Percentiles rank a stretch among this genome's conserved stretches.
These are phyloP conservation scores for Pestalotiopsis fici DNA, from an alignment of 2,329 filamentous ascomycete genomes.

Conservation along the genomic window DNA sequence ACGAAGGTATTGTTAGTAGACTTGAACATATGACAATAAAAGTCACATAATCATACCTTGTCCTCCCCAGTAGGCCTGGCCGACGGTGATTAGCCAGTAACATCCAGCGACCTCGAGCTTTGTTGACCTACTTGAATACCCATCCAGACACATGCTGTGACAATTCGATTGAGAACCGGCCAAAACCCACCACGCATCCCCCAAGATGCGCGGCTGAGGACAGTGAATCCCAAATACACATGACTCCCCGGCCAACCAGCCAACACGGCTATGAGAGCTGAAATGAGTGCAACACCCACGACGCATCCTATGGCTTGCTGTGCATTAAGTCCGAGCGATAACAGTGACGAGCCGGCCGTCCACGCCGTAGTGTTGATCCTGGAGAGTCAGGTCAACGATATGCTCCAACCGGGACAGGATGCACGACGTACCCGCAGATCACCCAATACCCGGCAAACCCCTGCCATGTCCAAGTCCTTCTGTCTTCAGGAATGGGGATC, in stretches of 20 bases:
- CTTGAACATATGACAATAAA: background rate
- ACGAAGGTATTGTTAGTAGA: background rate
- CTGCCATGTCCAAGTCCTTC: conserved; percentile 29
- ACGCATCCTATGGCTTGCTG: conserved; percentile 28
- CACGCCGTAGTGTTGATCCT: conserved; percentile 10
- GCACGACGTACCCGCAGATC: conserved; percentile 21
- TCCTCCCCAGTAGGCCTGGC: background rate
- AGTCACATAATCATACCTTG: background rate
- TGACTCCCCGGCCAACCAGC: conserved; percentile 35
- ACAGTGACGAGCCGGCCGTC: conserved; percentile 26
- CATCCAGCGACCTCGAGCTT: background rate
- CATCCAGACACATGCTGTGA: conserved; percentile 32
- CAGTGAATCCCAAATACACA: conserved; percentile 33
- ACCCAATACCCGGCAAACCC: conserved; percentile 30
- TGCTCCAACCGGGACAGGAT: background rate
- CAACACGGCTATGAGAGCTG: conserved; percentile 30
- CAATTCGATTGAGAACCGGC: conserved; percentile 30
- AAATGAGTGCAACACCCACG: conserved; percentile 32
- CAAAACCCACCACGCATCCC: conserved; percentile 31
- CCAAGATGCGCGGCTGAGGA: conserved; percentile 25
- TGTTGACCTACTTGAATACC: conserved; percentile 22
- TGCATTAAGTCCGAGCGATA: conserved; percentile 28
- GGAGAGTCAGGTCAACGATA: background rate
- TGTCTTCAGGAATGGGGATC: conserved; percentile 27
- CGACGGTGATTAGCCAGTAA: background rate